A percentile compares a stretch with the other conserved stretches of the same genome.
Evolutionary conservation across 2,329 filamentous ascomycete genomes (phyloP).

Genomic region (Botrytis squamosa): DNA sequence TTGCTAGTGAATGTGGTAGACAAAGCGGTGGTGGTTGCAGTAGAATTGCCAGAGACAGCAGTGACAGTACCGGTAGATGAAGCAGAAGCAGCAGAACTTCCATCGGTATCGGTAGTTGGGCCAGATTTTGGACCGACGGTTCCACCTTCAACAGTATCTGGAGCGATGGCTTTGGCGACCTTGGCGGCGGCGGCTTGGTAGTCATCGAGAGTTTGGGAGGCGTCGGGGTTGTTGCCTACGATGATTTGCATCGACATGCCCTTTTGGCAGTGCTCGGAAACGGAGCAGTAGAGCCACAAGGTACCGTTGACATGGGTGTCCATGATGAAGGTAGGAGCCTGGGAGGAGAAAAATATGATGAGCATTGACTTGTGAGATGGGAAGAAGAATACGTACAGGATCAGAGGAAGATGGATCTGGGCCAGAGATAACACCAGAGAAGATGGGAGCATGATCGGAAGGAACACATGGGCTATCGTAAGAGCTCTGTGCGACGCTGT

Average conservation of each 20-base stretch:
- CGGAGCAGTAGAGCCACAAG: conserved; percentile 77
- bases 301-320: conserved; percentile 66
- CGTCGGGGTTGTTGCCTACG: conserved; percentile 43
- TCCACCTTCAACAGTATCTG: neutral
- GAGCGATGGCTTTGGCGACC: neutral
- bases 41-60: neutral
- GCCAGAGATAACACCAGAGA: conserved; percentile 62
- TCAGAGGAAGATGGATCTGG: neutral
- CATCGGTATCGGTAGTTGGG: neutral
- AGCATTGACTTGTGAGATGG: neutral
- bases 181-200: conserved; percentile 5
- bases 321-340: conserved; percentile 68
- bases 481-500: conserved; percentile 77
- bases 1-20: conserved; percentile 5
- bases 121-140: neutral
- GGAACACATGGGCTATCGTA: conserved; percentile 71
- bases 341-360: conserved; percentile 22
- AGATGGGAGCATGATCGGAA: conserved; percentile 54
- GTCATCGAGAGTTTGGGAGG: neutral
- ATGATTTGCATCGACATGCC: conserved; percentile 36
- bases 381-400: neutral
- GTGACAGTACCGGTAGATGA: neutral
- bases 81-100: neutral
- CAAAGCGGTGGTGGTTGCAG: neutral
- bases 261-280: conserved; percentile 67